Evolutionary conservation across 1,139 yeast genomes (phyloP), one percentile per base, ranked within the genome.

Genomic region (Sugiyamaella japonica): DNA sequence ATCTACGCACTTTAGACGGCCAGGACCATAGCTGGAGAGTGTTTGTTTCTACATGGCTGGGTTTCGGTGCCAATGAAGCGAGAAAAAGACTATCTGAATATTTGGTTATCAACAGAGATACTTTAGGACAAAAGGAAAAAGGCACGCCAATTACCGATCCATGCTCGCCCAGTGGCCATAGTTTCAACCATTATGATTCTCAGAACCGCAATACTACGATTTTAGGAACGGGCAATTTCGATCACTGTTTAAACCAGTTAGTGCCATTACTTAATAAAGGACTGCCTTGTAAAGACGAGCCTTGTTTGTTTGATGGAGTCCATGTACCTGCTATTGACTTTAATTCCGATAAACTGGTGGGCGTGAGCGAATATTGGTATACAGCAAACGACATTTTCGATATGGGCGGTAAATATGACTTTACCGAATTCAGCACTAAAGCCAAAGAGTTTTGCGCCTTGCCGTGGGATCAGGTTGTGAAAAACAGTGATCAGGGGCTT

Each of bases 321-420:
- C 75, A 72, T 50, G 75, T 70, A 16, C 95, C 95, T 0, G 79
- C 84, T 1, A 82, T 88, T 69, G 89, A 85, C 63, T 84, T 86
- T 62, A 80, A 77, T 48, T 73, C 79, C 36, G 82, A 82, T 60
- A 82, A 80, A 57, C 86, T 87, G 60, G 78, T 85, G 36, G 95
- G 95, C 0, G 89, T 88, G 3, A 84, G 90, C 63, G 95, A 90
- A 41, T 87, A 86, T 67, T 86, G 93, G 90, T 85, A 86, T 66
- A 83, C 89, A 1, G 77, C 86, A 7, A 78, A 79, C 23, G 79
- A 76, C 43, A 70, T 85, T 9, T 70, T 72, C 52, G 63, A 66
- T 2, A 60, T 71, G 49, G 70, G 74, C 2, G 79, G 78, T 1
- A 72, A 65, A 46, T 75, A 73, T 55, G 77, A 76, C 59, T 73